Base-by-base conservation (phyloP, 2,329 filamentous ascomycete genomes). In the Epichloe typhina region DNA sequence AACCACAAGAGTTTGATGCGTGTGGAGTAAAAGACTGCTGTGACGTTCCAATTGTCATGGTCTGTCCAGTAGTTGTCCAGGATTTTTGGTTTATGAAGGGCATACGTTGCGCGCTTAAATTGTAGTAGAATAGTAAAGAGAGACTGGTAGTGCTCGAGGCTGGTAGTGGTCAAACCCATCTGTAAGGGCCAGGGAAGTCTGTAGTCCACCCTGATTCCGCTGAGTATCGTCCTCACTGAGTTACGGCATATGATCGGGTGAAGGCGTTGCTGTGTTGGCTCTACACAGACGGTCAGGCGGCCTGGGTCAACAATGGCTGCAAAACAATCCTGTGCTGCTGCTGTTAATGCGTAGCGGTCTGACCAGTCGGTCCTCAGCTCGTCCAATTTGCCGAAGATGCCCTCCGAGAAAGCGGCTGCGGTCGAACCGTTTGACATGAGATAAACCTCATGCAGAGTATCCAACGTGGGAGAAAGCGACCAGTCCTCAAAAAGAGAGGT, bases 101-200 rank as follows among this genome's bases (percentile, higher is more conserved):
- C 68, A 54, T 82, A 77, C 48, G 79, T 78, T 4, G 86, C 84
- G 45, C 88, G 78, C 49, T 83, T 82, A 26, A 88, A 71, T 62
- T 96, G 90, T 33, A 95, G 73, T 1, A 95, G 73, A 8, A 95
- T 76, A 0, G 80, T 83, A 57, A 88, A 88, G 4, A 91, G 70
- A 23, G 76, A 70, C 59, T 88, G 84, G 60, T 95, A 95, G 3
- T 76, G 72, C 0, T 67, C 62, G 21, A 88, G 73, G 6, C 80
- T 80, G 3, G 76, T 71, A 44, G 80, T 76, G 1, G 81, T 81
- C 43, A 95, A 72, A 31, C 96, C 79, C 60, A 95, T 91, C 50
- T 75, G 76, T 15, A 82, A 69, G 1, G 80, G 74, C 80, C 80
- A 84, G 6, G 77, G 69, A 50, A 93, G 75, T 2, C 79, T 74